Evolutionary conservation across 78 protist genomes (phyloP).

Genomic region (Guillardia theta): DNA sequence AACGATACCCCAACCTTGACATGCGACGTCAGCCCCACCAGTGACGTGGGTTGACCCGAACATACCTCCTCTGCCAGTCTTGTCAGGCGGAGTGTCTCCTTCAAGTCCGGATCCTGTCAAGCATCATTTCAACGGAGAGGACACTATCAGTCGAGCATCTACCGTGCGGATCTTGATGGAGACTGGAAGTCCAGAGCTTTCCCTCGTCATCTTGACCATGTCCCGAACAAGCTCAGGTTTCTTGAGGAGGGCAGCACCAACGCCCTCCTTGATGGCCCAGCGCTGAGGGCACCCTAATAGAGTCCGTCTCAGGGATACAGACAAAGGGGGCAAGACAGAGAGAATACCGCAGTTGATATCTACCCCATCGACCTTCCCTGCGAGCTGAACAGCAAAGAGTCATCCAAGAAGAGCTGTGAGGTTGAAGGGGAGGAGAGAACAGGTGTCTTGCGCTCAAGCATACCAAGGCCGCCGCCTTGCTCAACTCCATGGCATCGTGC

Average conservation of each 20-base stretch:
- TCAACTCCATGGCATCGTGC: neutral
- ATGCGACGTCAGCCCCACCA: neutral
- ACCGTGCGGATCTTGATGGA: conserved; percentile 27
- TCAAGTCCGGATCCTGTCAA: neutral
- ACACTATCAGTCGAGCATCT: too few species aligned
- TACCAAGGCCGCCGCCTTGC: neutral
- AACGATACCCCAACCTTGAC: neutral
- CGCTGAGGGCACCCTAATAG: neutral
- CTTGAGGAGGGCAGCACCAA: neutral
- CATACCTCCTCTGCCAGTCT: neutral
- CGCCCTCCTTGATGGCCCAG: conserved; percentile 16
- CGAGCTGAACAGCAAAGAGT: neutral
- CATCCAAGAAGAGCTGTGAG: neutral
- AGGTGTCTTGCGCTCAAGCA: neutral
- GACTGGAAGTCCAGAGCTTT: neutral
- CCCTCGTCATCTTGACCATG: neutral
- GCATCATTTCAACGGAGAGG: too few species aligned
- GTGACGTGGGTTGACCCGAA: neutral
- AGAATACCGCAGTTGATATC: neutral
- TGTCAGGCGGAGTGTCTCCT: neutral
- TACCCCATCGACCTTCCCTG: neutral
- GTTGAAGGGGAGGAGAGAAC: neutral
- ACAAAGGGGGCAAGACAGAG: neutral
- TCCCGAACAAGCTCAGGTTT: neutral
- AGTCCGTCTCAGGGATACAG: neutral